Evolutionary conservation across 2,329 filamentous ascomycete genomes (phyloP).

Genomic region (Pseudocercospora fijiensis): DNA sequence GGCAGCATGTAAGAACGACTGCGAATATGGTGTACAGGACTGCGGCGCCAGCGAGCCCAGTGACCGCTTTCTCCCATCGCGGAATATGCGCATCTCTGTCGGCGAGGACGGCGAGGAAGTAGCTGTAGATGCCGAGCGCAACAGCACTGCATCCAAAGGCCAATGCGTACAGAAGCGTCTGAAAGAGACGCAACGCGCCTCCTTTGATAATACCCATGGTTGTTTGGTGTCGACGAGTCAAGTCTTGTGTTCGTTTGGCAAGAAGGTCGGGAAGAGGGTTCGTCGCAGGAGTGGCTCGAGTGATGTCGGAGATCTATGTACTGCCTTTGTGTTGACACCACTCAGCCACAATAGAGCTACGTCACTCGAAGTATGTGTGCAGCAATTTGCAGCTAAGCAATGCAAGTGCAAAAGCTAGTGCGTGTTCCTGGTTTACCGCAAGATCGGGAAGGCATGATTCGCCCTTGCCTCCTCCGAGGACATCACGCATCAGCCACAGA

Average conservation of each 20-base stretch:
- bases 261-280: neutral
- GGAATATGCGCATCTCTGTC: slow-evolving; percentile 64
- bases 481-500: neutral
- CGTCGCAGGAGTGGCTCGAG: neutral
- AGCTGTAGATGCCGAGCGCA: slow-evolving; percentile 67
- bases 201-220: slow-evolving; percentile 47
- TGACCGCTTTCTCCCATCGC: slow-evolving; percentile 57
- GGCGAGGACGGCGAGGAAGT: slow-evolving; percentile 74
- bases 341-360: neutral
- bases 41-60: slow-evolving; percentile 71
- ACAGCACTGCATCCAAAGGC: slow-evolving; percentile 71
- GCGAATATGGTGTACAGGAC: slow-evolving; percentile 72
- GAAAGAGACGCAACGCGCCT: slow-evolving; percentile 64
- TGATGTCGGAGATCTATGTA: neutral
- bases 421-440: neutral
- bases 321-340: neutral
- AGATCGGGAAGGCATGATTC: neutral
- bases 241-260: neutral
- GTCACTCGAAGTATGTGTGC: neutral
- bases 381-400: neutral
- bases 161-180: slow-evolving; percentile 70
- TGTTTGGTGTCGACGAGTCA: neutral
- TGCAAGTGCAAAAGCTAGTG: neutral
- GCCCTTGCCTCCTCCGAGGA: neutral
- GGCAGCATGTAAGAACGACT: slow-evolving; percentile 72